Evolutionary conservation across 768 basidiomycete genomes (phyloP).

Genomic region (Rhizopogon sp.): DNA sequence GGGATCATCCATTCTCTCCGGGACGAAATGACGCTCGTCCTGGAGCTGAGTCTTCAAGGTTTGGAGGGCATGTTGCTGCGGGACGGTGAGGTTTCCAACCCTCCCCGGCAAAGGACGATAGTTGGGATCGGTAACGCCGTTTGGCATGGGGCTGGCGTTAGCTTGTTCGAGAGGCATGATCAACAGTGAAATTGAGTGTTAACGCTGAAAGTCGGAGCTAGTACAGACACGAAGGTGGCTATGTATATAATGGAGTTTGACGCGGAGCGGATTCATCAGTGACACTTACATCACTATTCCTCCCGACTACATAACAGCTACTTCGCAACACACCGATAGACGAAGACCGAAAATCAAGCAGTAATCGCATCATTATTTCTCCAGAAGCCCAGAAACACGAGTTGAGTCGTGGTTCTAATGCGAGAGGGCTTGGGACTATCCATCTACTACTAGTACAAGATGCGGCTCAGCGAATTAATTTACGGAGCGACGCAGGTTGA

Average conservation of each 20-base stretch:
- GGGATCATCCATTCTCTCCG: conserved; percentile 67
- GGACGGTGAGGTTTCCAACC: conserved; percentile 68
- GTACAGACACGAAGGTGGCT: background rate
- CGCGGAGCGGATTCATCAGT: too few species aligned
- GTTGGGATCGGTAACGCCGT: conserved; percentile 56
- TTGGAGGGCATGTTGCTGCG: conserved; percentile 62
- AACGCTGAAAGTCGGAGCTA: background rate
- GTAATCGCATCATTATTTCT: conserved; percentile 28
- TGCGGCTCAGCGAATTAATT: conserved; percentile 15
- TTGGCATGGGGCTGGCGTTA: conserved; percentile 51
- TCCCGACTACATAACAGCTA: too few species aligned
- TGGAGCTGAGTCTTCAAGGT: conserved; percentile 62
- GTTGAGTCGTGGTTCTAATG: conserved; percentile 30
- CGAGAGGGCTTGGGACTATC: conserved; percentile 23
- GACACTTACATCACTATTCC: too few species aligned
- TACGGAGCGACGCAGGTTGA: conserved; percentile 28
- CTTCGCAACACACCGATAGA: background rate
- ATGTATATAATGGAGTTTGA: too few species aligned
- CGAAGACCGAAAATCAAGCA: background rate
- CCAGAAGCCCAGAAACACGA: conserved; percentile 27
- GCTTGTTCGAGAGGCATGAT: conserved; percentile 35
- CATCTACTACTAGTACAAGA: conserved; percentile 24
- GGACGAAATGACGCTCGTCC: conserved; percentile 55
- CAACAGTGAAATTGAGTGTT: background rate
- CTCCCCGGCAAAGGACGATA: conserved; percentile 68